Percentiles rank a stretch among this genome's conserved stretches.
phyloP scores from a whole-genome alignment of 331 rosid species.

The Prunus yedoensis region DNA sequence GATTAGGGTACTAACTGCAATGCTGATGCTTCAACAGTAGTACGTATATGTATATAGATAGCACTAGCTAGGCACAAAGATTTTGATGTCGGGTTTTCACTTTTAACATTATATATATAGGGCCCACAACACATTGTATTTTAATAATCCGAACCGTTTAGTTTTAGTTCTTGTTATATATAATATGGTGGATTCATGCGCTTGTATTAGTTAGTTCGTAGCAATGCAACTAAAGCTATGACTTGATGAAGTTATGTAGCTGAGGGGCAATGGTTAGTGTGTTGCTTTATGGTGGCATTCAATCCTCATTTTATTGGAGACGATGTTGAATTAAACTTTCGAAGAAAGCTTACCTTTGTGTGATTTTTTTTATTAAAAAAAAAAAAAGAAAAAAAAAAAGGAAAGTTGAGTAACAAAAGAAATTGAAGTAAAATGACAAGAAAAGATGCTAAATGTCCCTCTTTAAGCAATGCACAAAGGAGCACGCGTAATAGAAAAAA shows the following conservation, averaged over 20 bases:
- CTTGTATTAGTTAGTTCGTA: no score
- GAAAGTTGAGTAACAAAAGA: not conserved
- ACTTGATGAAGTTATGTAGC: not conserved
- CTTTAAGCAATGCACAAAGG: constrained; percentile 4
- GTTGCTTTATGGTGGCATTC: no score
- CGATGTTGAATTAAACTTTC: no score
- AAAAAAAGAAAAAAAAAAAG: no score
- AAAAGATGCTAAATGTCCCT: constrained; percentile 2
- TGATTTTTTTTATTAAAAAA: no score
- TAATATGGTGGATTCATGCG: no score
- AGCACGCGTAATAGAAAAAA: constrained; percentile 20
- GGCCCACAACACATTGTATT: no score
- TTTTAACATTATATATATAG: not conserved
- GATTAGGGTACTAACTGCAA: not conserved
- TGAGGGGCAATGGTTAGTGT: not conserved
- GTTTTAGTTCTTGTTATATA: no score
- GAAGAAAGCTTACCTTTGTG: no score
- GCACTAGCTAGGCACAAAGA: not conserved
- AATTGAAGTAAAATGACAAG: not conserved
- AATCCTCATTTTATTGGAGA: no score
- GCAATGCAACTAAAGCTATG: no score
- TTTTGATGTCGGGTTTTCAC: not conserved
- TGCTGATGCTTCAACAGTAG: not conserved
- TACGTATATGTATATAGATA: not conserved
- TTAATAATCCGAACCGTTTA: no score